Percentiles rank a stretch among this genome's conserved stretches.
Conservation (phyloP, 2,329 filamentous ascomycete genomes). For the Arthroderma uncinatum region DNA sequence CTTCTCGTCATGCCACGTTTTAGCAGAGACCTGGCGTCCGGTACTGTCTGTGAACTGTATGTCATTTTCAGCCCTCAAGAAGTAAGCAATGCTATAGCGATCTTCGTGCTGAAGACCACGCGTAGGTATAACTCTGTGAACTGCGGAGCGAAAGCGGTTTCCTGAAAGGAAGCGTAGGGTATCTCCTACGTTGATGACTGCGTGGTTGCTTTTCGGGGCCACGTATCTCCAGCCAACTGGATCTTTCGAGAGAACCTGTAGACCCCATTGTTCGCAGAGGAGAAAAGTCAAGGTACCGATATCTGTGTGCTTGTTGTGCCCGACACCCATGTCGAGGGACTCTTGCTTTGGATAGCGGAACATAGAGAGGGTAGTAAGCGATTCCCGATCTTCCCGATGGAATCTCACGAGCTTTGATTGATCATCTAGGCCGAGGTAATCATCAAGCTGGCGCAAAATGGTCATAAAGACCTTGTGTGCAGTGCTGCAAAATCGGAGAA, state of each 20-base stretch:
- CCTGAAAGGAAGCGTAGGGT: slow-evolving; percentile 19
- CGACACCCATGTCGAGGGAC: slow-evolving; percentile 8
- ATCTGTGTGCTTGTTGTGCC: slow-evolving; percentile 24
- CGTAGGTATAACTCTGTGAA: slow-evolving; percentile 20
- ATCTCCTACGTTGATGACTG: slow-evolving; percentile 29
- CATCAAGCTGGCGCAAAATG: not conserved
- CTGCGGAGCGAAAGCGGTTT: slow-evolving; percentile 13
- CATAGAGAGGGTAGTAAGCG: slow-evolving; percentile 13
- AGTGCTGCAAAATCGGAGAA: not conserved
- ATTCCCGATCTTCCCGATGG: slow-evolving; percentile 11
- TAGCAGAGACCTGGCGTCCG: slow-evolving; percentile 15
- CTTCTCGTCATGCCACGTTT: not conserved
- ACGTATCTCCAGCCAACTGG: slow-evolving; percentile 19
- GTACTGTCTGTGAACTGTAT: slow-evolving; percentile 13
- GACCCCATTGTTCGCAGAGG: slow-evolving; percentile 22
- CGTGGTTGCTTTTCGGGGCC: slow-evolving; percentile 20
- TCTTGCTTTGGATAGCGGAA: slow-evolving; percentile 13
- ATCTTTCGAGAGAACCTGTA: slow-evolving; percentile 20
- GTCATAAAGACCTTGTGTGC: not conserved
- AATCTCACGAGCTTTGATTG: not conserved
- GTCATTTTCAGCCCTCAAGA: slow-evolving; percentile 17
- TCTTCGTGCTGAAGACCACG: slow-evolving; percentile 9
- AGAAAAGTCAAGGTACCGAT: slow-evolving; percentile 22
- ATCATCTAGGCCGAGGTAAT: not conserved
- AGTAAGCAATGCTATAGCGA: slow-evolving; percentile 19